A percentile compares a stretch with the other conserved stretches of the same genome.
These are phyloP conservation scores for Smittium mucronatum DNA, from an alignment of 371 early-diverging fungal species.

Conservation along the genomic window DNA sequence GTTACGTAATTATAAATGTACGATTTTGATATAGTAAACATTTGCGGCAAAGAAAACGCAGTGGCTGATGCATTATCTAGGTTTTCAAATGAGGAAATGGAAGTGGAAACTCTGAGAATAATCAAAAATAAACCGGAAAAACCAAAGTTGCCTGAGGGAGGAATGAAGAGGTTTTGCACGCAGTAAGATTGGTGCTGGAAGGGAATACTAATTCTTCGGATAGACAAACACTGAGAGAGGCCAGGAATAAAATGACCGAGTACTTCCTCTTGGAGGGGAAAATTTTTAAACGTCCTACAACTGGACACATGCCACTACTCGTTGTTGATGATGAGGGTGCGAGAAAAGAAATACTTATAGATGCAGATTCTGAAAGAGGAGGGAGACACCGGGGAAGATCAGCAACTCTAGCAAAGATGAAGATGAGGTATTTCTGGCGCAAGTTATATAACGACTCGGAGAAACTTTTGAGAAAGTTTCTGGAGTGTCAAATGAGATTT, in stretches of 20 bases:
- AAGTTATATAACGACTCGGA: conserved; percentile 10
- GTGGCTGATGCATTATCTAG: conserved; percentile 14
- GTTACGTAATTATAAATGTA: conserved; percentile 7
- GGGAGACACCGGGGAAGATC: conserved; percentile 11
- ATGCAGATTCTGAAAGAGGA: neutral
- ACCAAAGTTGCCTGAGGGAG: too few species aligned
- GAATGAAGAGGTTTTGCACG: too few species aligned
- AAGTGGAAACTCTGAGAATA: too few species aligned
- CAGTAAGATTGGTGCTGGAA: neutral
- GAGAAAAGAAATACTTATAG: neutral
- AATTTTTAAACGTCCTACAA: neutral
- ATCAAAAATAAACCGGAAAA: too few species aligned
- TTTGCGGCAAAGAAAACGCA: conserved; percentile 6
- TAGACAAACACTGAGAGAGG: neutral
- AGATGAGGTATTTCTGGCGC: conserved; percentile 9
- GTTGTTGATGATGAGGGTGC: neutral
- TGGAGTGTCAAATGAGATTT: conserved; percentile 6
- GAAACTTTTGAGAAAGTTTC: conserved; percentile 4
- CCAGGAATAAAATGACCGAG: neutral
- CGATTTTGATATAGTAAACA: conserved; percentile 15
- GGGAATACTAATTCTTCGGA: neutral
- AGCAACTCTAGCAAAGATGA: conserved; percentile 1
- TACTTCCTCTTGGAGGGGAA: neutral
- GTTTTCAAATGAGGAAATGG: neutral
- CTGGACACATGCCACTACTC: neutral